phyloP scores from a whole-genome alignment of 331 rosid genomes.

The Acacia pycnantha region DNA sequence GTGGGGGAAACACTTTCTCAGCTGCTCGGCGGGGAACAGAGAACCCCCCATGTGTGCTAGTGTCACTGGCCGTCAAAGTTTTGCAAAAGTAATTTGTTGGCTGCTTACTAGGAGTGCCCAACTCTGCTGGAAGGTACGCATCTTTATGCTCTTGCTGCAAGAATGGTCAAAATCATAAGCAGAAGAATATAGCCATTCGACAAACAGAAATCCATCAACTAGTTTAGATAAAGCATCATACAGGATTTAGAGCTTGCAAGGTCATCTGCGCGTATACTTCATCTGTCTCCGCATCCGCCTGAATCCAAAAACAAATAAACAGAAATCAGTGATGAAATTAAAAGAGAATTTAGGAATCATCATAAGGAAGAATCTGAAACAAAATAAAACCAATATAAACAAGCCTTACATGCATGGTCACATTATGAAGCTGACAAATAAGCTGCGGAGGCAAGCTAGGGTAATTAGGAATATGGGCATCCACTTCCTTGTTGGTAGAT shows the following conservation, averaged over 20 bases:
- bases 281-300: slow-evolving; percentile 97
- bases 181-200: slow-evolving; percentile 5
- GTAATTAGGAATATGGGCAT: slow-evolving; percentile 79
- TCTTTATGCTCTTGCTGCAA: slow-evolving; percentile 55
- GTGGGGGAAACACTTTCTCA: slow-evolving; percentile 91
- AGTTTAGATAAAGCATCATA: slow-evolving; percentile 41
- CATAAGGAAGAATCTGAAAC: background rate
- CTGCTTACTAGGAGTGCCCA: slow-evolving; percentile 49
- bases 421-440: slow-evolving; percentile 73
- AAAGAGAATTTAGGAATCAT: background rate
- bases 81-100: slow-evolving; percentile 91
- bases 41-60: slow-evolving; percentile 98
- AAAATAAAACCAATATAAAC: slow-evolving; percentile 1
- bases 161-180: background rate
- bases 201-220: background rate
- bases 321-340: background rate
- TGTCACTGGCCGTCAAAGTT: slow-evolving; percentile 93
- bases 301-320: background rate
- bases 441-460: slow-evolving; percentile 84
- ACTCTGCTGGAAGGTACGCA: slow-evolving; percentile 47
- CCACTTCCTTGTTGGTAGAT: slow-evolving; percentile 77
- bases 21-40: slow-evolving; percentile 98
- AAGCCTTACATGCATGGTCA: slow-evolving; percentile 81
- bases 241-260: slow-evolving; percentile 72
- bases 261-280: slow-evolving; percentile 98